Evolutionary conservation across 257 asterid species (phyloP).

Genomic region (Jaltomata sinuosa): DNA sequence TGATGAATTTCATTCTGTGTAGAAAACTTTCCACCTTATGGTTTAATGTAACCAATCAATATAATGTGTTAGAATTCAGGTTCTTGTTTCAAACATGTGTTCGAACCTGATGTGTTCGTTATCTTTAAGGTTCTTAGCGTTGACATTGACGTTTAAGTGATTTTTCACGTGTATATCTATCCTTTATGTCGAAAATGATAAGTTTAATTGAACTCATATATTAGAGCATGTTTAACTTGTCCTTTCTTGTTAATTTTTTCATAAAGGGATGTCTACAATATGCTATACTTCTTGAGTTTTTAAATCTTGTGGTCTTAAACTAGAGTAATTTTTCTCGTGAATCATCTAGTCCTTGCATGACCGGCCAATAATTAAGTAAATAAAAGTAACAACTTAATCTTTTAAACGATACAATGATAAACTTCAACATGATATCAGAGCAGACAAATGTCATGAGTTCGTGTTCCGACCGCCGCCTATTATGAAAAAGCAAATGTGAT

Average conservation of each 20-base stretch:
- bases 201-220: background rate
- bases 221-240: background rate
- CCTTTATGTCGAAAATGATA: background rate
- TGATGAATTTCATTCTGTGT: background rate
- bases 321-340: background rate
- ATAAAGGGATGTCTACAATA: background rate
- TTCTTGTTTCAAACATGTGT: background rate
- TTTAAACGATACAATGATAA: background rate
- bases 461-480: background rate
- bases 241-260: background rate
- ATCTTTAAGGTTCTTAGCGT: background rate
- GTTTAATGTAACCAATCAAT: background rate
- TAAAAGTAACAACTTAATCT: background rate
- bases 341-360: background rate
- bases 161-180: background rate
- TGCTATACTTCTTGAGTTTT: background rate
- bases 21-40: background rate
- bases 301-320: no score
- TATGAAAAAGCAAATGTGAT: background rate
- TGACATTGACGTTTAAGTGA: background rate
- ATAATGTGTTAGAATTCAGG: background rate
- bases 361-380: background rate
- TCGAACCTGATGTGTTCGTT: background rate
- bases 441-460: background rate
- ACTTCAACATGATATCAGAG: background rate